Conservation (phyloP, 352 stramenopile species). For the Thraustochytrium striatum region DNA sequence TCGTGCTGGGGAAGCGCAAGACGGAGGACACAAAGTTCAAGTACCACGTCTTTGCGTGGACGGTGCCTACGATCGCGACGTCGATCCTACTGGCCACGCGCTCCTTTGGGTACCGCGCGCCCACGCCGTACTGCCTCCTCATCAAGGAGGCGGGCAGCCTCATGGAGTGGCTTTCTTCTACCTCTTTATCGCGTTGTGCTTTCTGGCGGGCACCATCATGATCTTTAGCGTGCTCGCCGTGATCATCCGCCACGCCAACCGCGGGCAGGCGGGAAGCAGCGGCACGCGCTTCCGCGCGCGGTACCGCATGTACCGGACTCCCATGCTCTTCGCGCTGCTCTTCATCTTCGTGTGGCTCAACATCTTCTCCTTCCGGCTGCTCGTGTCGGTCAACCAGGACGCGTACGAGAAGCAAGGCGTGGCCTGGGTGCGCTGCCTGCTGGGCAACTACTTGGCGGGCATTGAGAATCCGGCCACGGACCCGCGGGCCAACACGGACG, state of each 20-base stretch:
- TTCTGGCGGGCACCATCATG: constrained; percentile 2
- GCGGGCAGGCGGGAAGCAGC: not conserved
- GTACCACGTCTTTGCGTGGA: constrained; percentile 46
- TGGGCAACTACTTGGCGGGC: constrained; percentile 10
- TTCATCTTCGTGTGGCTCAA: constrained; percentile 49
- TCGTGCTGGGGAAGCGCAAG: constrained; percentile 10
- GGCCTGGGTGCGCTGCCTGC: constrained; percentile 31
- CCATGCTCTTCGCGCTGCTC: constrained; percentile 47
- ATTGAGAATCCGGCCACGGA: constrained; percentile 31
- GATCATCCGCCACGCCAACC: constrained; percentile 7
- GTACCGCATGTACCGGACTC: constrained; percentile 24
- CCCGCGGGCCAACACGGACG: not conserved
- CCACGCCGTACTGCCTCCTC: constrained; percentile 33
- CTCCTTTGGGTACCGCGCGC: not conserved
- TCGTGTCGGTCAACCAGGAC: not conserved
- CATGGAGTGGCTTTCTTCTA: constrained; percentile 40
- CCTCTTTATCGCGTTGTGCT: constrained; percentile 34
- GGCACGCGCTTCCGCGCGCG: not conserved
- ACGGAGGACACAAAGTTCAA: not conserved
- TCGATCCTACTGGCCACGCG: not conserved
- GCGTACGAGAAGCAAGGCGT: constrained; percentile 17
- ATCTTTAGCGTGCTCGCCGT: constrained; percentile 16
- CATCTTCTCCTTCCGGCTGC: constrained; percentile 46
- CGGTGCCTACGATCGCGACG: constrained; percentile 10
- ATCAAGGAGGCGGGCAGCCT: not conserved